Evolutionary conservation across 768 basidiomycete species (phyloP), one percentile per base, ranked within the genome.

Genomic region (Boletus subcaerulescens): DNA sequence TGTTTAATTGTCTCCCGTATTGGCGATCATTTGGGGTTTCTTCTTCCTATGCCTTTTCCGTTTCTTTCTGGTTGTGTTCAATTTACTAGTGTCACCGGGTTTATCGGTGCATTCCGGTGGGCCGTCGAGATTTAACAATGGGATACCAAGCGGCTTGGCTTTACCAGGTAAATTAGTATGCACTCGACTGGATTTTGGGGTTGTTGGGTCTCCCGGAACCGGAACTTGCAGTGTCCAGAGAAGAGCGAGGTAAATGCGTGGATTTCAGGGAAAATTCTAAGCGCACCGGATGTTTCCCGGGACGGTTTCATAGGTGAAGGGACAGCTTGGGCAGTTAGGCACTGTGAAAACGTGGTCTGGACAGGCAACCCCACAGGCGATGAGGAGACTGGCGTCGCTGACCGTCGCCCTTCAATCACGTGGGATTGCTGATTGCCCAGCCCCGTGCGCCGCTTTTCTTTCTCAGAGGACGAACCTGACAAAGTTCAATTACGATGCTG

Each of bases 41-140:
- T 79, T 84, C 62, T 77, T 82, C 63, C 79, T 83, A 53, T 73
- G 76, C 57, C 78, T 73, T 66, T 71, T 80, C 8, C 80, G 75
- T 58, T 76, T 86, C 73, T 80, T 85, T 64, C 79, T 85, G 33
- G 76, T 68, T 58, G 63, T 71, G 33, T 56, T 57, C 56, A 46
- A 43, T 54, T 55, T 48, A 44, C 38, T 53, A 22, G 46, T 39
- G 49, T 59, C 52, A 41, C 59, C 70, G 57, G 53, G 33, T 26
- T 48, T 45, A 45, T 54, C 53, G 18, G 17, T 38, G 35, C 46
- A 45, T 38, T 67, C 73, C 48, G 76, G 79, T 24, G 79, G 80
- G 2, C 82, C 82, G 39, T 68, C 70, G 12, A 87, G 74, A 61
- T 87, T 87, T 26, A 88, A 70, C 18, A 87, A 56, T 14, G 82